Evolutionary conservation across 1,139 yeast species (phyloP).

Genomic region (Entelexis sorbosivorans): DNA sequence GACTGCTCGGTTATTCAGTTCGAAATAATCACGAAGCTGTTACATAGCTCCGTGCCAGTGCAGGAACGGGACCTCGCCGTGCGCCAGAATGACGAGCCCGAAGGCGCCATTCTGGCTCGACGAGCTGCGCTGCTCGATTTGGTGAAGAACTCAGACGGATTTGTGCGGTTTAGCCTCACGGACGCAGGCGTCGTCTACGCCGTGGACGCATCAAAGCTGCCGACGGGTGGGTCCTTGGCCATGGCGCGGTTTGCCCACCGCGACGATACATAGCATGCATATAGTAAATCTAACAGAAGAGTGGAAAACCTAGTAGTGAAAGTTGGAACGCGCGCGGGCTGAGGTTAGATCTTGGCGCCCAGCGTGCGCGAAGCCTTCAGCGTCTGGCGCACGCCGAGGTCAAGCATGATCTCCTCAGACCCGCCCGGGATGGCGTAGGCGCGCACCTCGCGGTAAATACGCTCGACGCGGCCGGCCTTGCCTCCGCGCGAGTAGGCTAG

Average conservation of each 20-base stretch:
- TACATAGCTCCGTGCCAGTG: neutral
- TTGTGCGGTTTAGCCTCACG: neutral
- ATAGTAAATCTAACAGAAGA: too few species aligned
- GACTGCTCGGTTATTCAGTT: conserved; percentile 9
- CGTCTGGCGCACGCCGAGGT: conserved; percentile 34
- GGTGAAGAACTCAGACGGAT: conserved; percentile 2
- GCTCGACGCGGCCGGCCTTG: conserved; percentile 36
- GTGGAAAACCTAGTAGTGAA: neutral
- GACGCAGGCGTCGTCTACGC: neutral
- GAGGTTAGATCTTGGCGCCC: conserved; percentile 31
- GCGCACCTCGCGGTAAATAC: conserved; percentile 36
- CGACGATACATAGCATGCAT: neutral
- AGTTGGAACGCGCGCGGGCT: neutral
- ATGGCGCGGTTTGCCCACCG: neutral
- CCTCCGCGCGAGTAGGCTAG: conserved; percentile 38
- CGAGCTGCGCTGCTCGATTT: neutral
- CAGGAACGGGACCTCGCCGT: neutral
- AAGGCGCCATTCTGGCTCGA: neutral
- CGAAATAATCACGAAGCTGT: neutral
- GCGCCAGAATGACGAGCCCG: neutral
- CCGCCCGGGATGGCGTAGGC: conserved; percentile 40
- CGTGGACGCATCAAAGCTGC: neutral
- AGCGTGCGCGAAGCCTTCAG: conserved; percentile 31
- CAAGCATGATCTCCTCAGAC: conserved; percentile 38
- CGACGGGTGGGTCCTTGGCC: neutral